Base-by-base conservation (phyloP, 352 stramenopile genomes). In the Globisporangium camurandrum region DNA sequence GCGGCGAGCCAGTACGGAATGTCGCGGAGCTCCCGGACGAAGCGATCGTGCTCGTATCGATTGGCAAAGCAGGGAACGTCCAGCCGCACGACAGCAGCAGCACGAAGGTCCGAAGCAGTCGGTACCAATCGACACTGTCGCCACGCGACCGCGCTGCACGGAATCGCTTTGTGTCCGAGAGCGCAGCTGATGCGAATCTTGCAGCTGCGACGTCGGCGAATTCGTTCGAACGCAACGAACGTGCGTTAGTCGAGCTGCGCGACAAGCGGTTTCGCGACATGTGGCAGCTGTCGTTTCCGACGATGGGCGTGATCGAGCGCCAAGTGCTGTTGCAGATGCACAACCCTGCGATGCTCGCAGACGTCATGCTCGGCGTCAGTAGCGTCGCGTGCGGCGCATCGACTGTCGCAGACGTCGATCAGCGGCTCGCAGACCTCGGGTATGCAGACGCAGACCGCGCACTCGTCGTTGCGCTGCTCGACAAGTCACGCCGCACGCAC, bases 321-420 rank as follows among this genome's bases (percentile, higher is more conserved):
- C 54, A 60, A 17, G 75, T 71, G 42, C 62, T 89, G 40, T 64
- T 87, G 24, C 73, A 76, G 50, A 84, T 87, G 33, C 52, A 73
- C 39, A 69, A 85, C 31, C 75, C 77, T 0, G 62, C 67, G 42
- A 77, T 92, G 39, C 65, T 88, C 3, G 79, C 77, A 41, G 77
- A 92, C 44, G 62, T 88, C 1, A 86, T 92, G 71, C 74, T 92
- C n/a, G 73, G 69, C 12, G 74, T 92, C 58, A 90, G 78, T 62
- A 86, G 70, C 45, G 37, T 87, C n/a, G 75, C 78, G 22, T 86
- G 69, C 24, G 75, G 75, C 14, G 66, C 74, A 2, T 51, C 86
- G n/a, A 84, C 70, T 8, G 57, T 82, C 4, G 61, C 63, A 19
- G 64, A 78, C 33, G 78, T 90, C 31, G 75, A 77, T 30, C 66